Base-by-base conservation (phyloP, 805 yeast genomes). In the Saccharomycopsis sp. region DNA sequence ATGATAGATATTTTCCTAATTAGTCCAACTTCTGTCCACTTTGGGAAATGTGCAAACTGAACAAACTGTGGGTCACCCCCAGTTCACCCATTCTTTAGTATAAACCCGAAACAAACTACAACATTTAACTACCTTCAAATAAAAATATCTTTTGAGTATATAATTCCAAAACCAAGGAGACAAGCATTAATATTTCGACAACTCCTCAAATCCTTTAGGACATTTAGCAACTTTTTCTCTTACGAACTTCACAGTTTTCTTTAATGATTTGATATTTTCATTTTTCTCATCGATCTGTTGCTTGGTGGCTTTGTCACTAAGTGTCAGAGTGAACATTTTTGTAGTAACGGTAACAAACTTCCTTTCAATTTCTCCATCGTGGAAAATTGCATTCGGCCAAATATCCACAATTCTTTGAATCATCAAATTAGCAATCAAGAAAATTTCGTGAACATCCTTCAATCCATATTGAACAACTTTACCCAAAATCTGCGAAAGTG, bases 231-330 rank as follows among this genome's bases (percentile, higher is more conserved):
- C n/a, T n/a, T n/a, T n/a, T n/a, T n/a, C n/a, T n/a, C n/a, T n/a
- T n/a, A n/a, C n/a, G n/a, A n/a, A n/a, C 11, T 29, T 23, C 14
- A 40, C 20, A 0, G 39, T 28, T 5, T 32, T 44, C 3, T 9
- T n/a, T 3, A 29, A 9, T n/a, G 41, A 33, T n/a, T 32, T 44
- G 5, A 33, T 16, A 19, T 38, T 43, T 19, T 48, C 51, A 3
- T 32, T 32, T 6, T 34, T 43, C 40, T 48, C 51, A 13, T 41
- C 45, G 3, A 29, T 24, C 23, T 49, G 48, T 27, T 49, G 52
- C 23, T 45, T 43, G 4, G 52, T 49, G 1, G 52, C 45, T 20
- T 49, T 49, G 37, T 49, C 52, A 14, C 35, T 40, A 9, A 43
- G 33, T 19, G 43, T 47, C 33, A 43, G 45, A n/a, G 28, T 41